Percentiles rank a stretch among this genome's conserved stretches.
phyloP scores from a whole-genome alignment of 768 basidiomycete genomes.

The Pisolithus orientalis region DNA sequence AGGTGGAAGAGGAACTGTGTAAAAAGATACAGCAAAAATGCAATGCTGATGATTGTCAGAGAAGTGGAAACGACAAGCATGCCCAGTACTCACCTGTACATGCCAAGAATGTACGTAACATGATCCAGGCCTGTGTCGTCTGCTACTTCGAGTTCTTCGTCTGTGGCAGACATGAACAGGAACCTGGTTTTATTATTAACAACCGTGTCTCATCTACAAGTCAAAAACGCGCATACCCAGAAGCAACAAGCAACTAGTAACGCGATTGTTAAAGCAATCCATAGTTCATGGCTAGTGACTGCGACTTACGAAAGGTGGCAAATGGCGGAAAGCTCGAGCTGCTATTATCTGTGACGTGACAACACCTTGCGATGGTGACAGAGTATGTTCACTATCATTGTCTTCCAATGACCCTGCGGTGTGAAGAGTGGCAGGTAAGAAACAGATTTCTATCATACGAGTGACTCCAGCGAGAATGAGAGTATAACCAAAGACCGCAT shows the following conservation, averaged over 20 bases:
- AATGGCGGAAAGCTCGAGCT: slow-evolving; percentile 67
- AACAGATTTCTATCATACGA: slow-evolving; percentile 81
- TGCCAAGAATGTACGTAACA: slow-evolving; percentile 82
- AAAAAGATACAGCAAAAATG: slow-evolving; percentile 74
- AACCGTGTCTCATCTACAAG: background rate
- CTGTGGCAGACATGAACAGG: slow-evolving; percentile 89
- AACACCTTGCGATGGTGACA: slow-evolving; percentile 35
- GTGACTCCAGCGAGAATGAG: slow-evolving; percentile 79
- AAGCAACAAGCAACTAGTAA: slow-evolving; percentile 57
- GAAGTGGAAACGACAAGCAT: background rate
- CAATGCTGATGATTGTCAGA: slow-evolving; percentile 37
- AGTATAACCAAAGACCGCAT: slow-evolving; percentile 77
- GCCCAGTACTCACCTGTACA: slow-evolving; percentile 55
- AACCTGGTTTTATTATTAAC: slow-evolving; percentile 36
- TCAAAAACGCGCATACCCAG: slow-evolving; percentile 45
- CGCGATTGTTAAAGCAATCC: slow-evolving; percentile 2
- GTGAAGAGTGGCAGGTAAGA: slow-evolving; percentile 44
- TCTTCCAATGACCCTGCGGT: slow-evolving; percentile 29
- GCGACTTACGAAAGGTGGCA: slow-evolving; percentile 79
- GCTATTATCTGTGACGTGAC: slow-evolving; percentile 29
- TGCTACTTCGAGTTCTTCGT: slow-evolving; percentile 76
- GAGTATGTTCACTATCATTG: slow-evolving; percentile 64
- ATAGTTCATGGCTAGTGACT: background rate
- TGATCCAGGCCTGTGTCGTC: slow-evolving; percentile 79
- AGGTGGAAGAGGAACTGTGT: slow-evolving; percentile 66